Evolutionary conservation across 2,329 filamentous ascomycete genomes (phyloP), one percentile per base, ranked within the genome.

Genomic region (Elsinoe batatas): DNA sequence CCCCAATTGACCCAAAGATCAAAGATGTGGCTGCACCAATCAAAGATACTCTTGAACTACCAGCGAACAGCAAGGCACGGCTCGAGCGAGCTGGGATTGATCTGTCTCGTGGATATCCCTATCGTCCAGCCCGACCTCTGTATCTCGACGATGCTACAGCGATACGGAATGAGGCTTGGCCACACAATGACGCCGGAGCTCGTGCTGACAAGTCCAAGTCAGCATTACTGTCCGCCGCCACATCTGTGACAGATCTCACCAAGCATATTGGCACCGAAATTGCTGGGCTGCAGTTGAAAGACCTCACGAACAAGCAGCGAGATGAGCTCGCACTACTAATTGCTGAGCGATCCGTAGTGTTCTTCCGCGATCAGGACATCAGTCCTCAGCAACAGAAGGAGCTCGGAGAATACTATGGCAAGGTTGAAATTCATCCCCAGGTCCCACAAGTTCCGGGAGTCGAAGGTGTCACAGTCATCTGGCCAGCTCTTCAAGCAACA

Each of bases 391-490:
- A 85, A 62, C 82, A 85, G 62, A 78, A 78, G 54, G 74, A 74
- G n/a, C 69, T 86, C 0, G 83, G 83, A 0, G 77, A 83, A 59
- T 76, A 79, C 65, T 85, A 74, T 58, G 82, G 83, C 3, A 79
- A 85, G 60, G 71, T 87, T 26, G 84, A 88, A 62, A 69, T 88
- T 11, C 85, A 88, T 63, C 84, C 85, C 0, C 84, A 88, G 79
- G 82, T 80, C 0, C 79, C 85, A 0, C 81, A 86, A 43, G 84
- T 88, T 0, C 85, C 85, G 0, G 85, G 84, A 1, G 71, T 86
- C 0, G 73, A 75, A 0, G 84, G 84, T 0, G 80, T 82, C 1
- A 64, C 62, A 1, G 62, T 87, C 4, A 83, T 88, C 47, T 88
- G 84, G 85, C 85, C 85, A 0, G 83, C 78, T 33, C 75, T 88